These are phyloP conservation scores for Bruguiera sexangula DNA, from an alignment of 345 rosid genomes.

Conservation along the genomic window DNA sequence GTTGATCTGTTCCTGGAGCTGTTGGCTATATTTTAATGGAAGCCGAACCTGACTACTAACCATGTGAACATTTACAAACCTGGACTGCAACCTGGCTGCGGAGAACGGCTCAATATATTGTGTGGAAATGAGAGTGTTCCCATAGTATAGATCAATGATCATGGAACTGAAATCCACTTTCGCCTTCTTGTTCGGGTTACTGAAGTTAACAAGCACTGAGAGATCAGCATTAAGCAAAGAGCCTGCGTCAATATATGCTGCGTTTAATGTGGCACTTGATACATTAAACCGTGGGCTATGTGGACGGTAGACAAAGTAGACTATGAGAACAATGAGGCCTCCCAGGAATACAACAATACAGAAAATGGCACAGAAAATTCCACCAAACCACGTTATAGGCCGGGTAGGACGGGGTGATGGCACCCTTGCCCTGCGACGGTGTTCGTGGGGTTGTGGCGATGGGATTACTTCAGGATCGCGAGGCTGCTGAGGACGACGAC, in stretches of 20 bases:
- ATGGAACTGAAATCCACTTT: conserved; percentile 62
- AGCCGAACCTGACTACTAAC: conserved; percentile 76
- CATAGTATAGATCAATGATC: conserved; percentile 62
- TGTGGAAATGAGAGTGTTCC: conserved; percentile 52
- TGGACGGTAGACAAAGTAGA: conserved; percentile 80
- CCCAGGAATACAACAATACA: conserved; percentile 50
- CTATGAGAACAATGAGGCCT: conserved; percentile 61
- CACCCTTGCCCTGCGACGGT: conserved; percentile 11
- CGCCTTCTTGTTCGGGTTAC: conserved; percentile 78
- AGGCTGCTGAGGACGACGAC: conserved; percentile 13
- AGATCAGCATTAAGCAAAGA: conserved; percentile 66
- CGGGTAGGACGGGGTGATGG: conserved; percentile 34
- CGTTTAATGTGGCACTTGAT: conserved; percentile 60
- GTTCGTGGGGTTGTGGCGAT: conserved; percentile 14
- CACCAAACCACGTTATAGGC: conserved; percentile 41
- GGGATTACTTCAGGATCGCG: conserved; percentile 7
- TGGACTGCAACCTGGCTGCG: conserved; percentile 39
- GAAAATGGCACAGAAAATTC: conserved; percentile 59
- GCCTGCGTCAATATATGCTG: conserved; percentile 72
- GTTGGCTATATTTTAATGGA: conserved; percentile 37
- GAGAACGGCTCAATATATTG: conserved; percentile 71
- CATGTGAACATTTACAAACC: conserved; percentile 50
- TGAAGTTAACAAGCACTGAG: conserved; percentile 67
- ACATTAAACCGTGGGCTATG: conserved; percentile 57
- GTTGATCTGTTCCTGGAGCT: conserved; percentile 46